Conservation (phyloP, 2,329 filamentous ascomycete genomes). For the Colletotrichum sidae region DNA sequence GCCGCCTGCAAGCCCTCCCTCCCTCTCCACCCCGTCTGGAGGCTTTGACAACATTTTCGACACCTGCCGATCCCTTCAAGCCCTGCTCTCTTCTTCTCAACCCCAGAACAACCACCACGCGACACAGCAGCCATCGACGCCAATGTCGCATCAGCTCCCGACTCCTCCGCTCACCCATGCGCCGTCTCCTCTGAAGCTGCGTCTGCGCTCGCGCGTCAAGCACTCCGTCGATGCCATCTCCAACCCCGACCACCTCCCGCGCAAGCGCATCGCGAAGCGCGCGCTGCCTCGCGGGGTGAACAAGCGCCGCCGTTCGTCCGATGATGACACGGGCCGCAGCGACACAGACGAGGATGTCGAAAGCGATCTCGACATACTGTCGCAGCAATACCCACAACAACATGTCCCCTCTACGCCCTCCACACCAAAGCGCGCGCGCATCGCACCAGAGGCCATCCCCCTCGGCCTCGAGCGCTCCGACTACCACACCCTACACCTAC, state of each 20-base stretch:
- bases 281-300: slow-evolving; percentile 58
- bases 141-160: slow-evolving; percentile 57
- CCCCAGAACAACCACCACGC: slow-evolving; percentile 46
- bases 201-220: slow-evolving; percentile 61
- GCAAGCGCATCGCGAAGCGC: slow-evolving; percentile 66
- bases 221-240: slow-evolving; percentile 41
- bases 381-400: slow-evolving; percentile 38
- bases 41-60: slow-evolving; percentile 67
- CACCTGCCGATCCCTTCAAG: slow-evolving; percentile 71
- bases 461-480: slow-evolving; percentile 69
- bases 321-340: slow-evolving; percentile 59
- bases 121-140: slow-evolving; percentile 49
- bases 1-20: slow-evolving; percentile 68
- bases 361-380: slow-evolving; percentile 52
- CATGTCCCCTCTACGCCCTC: slow-evolving; percentile 50
- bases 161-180: slow-evolving; percentile 68
- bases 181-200: slow-evolving; percentile 64
- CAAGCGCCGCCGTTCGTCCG: slow-evolving; percentile 63
- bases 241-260: slow-evolving; percentile 47
- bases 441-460: slow-evolving; percentile 70
- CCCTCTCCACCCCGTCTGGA: slow-evolving; percentile 57
- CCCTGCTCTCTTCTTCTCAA: slow-evolving; percentile 61
- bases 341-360: slow-evolving; percentile 46
- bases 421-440: slow-evolving; percentile 70
- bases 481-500: slow-evolving; percentile 63